These are phyloP conservation scores for Hericium alpestre DNA, from an alignment of 768 basidiomycete species.

Conservation along the genomic window DNA sequence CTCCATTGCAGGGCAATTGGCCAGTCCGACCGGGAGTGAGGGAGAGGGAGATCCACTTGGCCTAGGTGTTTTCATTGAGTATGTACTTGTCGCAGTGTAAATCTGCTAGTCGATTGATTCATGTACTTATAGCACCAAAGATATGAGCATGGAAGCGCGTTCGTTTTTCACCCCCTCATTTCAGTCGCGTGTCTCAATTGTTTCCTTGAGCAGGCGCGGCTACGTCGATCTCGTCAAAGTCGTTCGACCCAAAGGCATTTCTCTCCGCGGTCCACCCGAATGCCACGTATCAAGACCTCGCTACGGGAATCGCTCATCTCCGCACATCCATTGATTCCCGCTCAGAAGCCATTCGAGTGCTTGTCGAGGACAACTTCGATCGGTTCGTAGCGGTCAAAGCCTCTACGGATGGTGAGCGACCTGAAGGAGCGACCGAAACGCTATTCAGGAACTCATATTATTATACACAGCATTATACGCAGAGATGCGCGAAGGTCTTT, in stretches of 20 bases:
- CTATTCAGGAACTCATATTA: neutral
- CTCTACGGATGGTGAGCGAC: constrained; percentile 73
- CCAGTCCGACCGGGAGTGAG: constrained; percentile 43
- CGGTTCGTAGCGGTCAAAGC: constrained; percentile 96
- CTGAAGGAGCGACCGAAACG: neutral
- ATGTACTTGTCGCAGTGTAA: constrained; percentile 17
- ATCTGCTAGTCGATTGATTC: neutral
- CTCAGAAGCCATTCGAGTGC: constrained; percentile 85
- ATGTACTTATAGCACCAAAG: constrained; percentile 35
- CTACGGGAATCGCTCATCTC: constrained; percentile 63
- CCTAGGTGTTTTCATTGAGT: constrained; percentile 56
- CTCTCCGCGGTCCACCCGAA: constrained; percentile 87
- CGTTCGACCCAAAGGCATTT: constrained; percentile 93
- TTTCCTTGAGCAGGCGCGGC: constrained; percentile 46
- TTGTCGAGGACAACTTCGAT: constrained; percentile 98
- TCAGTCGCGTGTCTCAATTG: too few species aligned
- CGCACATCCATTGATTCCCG: constrained; percentile 77
- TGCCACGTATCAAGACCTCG: constrained; percentile 88
- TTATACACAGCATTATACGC: constrained; percentile 58
- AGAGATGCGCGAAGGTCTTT: constrained; percentile 86
- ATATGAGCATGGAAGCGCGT: constrained; percentile 76
- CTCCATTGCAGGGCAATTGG: constrained; percentile 57
- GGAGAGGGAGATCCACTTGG: constrained; percentile 71
- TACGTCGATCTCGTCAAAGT: constrained; percentile 81
- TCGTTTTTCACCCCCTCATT: constrained; percentile 17